phyloP scores from a whole-genome alignment of 108 stramenopile species.

The Cyclostephanos tholiformis region DNA sequence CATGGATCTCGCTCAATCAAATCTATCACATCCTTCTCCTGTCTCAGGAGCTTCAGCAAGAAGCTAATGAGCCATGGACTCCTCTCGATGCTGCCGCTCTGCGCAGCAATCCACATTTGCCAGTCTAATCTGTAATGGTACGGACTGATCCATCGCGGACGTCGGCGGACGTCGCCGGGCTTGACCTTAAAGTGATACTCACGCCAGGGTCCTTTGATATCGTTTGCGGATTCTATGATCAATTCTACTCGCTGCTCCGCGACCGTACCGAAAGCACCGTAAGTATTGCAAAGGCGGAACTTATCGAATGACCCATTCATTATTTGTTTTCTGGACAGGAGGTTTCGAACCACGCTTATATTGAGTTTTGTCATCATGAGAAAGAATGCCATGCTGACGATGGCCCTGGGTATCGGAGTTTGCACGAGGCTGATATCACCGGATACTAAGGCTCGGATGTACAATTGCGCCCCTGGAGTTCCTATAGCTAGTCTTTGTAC shows the following conservation, averaged over 20 bases:
- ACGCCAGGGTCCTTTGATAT: slow-evolving; percentile 56
- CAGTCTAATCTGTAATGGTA: slow-evolving; percentile 74
- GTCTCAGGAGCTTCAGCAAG: slow-evolving; percentile 52
- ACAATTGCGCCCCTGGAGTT: slow-evolving; percentile 17
- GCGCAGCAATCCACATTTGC: slow-evolving; percentile 69
- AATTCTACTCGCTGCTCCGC: slow-evolving; percentile 55
- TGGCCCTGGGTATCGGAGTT: slow-evolving; percentile 14
- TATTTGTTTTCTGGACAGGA: slow-evolving; percentile 50
- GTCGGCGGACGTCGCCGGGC: slow-evolving; percentile 51
- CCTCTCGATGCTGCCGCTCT: slow-evolving; percentile 39
- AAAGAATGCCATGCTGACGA: slow-evolving; percentile 40
- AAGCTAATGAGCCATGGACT: slow-evolving; percentile 63
- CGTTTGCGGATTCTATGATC: slow-evolving; percentile 52
- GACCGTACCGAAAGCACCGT: slow-evolving; percentile 69
- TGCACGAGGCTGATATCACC: not conserved
- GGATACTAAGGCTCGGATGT: slow-evolving; percentile 10
- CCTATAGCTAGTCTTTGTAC: slow-evolving; percentile 26
- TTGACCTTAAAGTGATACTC: slow-evolving; percentile 74
- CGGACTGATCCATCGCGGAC: slow-evolving; percentile 56
- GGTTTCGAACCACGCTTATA: slow-evolving; percentile 56
- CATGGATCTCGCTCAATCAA: slow-evolving; percentile 62
- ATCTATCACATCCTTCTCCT: slow-evolving; percentile 55
- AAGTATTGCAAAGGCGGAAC: slow-evolving; percentile 60
- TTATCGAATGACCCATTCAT: slow-evolving; percentile 78
- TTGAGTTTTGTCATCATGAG: slow-evolving; percentile 51